Percentiles rank a stretch among this genome's conserved stretches.
Evolutionary conservation across 352 stramenopile species (phyloP).

Genomic region (Blastocystis sp.): DNA sequence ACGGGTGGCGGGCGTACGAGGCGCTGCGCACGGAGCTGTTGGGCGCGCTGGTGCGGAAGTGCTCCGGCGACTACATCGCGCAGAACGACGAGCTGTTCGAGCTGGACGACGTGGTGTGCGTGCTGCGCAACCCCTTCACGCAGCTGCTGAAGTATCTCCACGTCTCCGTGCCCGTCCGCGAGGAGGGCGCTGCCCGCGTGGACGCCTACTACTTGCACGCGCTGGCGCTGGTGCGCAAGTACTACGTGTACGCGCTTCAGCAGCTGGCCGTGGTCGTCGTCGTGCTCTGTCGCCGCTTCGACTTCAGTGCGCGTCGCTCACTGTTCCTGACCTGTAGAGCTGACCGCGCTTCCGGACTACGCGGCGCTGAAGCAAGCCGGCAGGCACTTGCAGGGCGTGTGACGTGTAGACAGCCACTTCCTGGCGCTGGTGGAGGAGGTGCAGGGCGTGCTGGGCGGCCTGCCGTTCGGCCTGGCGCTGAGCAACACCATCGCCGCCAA

Average conservation of each 20-base stretch:
- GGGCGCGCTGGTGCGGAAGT: not conserved
- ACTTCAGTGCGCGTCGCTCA: not conserved
- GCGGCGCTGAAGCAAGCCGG: not conserved
- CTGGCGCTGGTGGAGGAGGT: not conserved
- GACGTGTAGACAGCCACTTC: not conserved
- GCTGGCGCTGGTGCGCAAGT: not conserved
- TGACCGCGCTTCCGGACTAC: not conserved
- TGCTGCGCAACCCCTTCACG: not conserved
- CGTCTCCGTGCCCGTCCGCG: not conserved
- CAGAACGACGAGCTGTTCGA: not conserved
- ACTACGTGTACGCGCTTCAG: slow-evolving; percentile 42
- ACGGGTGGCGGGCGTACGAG: not conserved
- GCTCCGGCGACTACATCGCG: not conserved
- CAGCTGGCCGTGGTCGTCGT: slow-evolving; percentile 6
- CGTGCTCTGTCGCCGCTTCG: not conserved
- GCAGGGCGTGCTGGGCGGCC: not conserved
- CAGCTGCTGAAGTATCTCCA: slow-evolving; percentile 20
- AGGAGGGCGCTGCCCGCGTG: not conserved
- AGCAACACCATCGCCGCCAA: not conserved
- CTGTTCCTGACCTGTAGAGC: not conserved
- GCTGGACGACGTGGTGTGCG: not conserved
- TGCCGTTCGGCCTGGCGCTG: not conserved
- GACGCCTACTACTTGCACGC: slow-evolving; percentile 18
- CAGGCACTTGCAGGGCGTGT: not conserved
- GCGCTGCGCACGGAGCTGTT: not conserved